A percentile compares a stretch with the other conserved stretches of the same genome.
Conservation (phyloP, 352 stramenopile species). For the Globisporangium cystogenes region DNA sequence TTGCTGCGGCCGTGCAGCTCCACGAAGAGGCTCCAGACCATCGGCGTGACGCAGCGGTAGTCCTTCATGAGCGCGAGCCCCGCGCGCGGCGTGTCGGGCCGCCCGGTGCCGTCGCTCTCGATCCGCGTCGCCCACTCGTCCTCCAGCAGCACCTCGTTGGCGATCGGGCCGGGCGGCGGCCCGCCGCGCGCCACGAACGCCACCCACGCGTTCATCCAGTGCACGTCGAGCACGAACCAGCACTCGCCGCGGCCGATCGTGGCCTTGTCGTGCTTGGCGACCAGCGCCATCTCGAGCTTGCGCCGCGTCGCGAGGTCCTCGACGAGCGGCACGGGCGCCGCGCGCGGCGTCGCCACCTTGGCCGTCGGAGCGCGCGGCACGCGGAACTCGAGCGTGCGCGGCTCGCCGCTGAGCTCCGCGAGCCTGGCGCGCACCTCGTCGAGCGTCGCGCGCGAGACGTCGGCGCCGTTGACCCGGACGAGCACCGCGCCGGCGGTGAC, state of each 20-base stretch:
- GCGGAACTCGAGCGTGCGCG: constrained; percentile 40
- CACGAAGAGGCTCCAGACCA: constrained; percentile 63
- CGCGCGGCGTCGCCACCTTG: constrained; percentile 14
- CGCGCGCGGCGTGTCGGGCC: constrained; percentile 31
- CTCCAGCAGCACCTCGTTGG: constrained; percentile 47
- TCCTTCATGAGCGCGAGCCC: constrained; percentile 42
- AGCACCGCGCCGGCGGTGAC: constrained; percentile 37
- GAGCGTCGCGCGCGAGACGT: constrained; percentile 39
- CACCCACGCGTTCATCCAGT: constrained; percentile 68
- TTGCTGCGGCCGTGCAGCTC: constrained; percentile 52
- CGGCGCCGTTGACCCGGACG: constrained; percentile 55
- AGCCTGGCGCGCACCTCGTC: constrained; percentile 40
- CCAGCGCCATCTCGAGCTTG: constrained; percentile 46
- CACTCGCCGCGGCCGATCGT: constrained; percentile 61
- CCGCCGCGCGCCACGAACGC: constrained; percentile 40
- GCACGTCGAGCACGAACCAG: constrained; percentile 55
- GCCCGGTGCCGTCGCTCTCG: constrained; percentile 17
- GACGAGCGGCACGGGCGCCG: constrained; percentile 21
- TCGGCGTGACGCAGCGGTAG: constrained; percentile 68
- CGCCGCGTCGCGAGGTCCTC: constrained; percentile 50
- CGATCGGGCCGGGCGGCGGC: constrained; percentile 44
- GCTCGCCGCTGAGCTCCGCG: constrained; percentile 19
- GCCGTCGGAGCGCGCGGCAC: constrained; percentile 16
- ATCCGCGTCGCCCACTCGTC: constrained; percentile 39
- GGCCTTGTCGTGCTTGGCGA: constrained; percentile 49